phyloP scores from a whole-genome alignment of 1,284 basidiomycete species.

The Ceratobasidium sp. region DNA sequence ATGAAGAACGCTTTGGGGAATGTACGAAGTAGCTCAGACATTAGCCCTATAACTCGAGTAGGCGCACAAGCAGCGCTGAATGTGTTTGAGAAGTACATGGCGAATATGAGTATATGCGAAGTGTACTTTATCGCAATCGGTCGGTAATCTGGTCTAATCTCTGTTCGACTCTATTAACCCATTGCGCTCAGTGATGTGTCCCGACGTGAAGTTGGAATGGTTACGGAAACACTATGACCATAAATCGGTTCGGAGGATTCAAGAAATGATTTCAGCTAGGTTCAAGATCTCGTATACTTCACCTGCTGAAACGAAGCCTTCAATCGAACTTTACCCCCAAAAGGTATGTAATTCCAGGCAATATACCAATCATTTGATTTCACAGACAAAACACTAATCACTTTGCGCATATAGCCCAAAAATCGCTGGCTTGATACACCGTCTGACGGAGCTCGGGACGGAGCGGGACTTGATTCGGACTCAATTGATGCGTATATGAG shows the following conservation, averaged over 20 bases:
- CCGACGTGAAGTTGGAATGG: constrained; percentile 13
- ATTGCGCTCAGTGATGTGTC: constrained; percentile 5
- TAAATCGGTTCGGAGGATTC: background rate
- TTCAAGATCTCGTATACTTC: background rate
- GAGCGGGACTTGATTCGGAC: too few relatives aligned
- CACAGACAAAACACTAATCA: too few relatives aligned
- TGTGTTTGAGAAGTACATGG: constrained; percentile 36
- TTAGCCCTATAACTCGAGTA: constrained; percentile 9
- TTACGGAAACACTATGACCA: background rate
- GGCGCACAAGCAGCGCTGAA: constrained; percentile 27
- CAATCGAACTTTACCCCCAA: too few relatives aligned
- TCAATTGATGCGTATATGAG: constrained; percentile 10
- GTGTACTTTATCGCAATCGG: constrained; percentile 23
- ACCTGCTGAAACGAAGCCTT: too few relatives aligned
- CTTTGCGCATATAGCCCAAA: too few relatives aligned
- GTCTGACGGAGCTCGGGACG: too few relatives aligned
- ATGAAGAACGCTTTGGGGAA: background rate
- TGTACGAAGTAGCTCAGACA: constrained; percentile 2
- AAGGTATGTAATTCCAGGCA: too few relatives aligned
- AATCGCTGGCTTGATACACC: too few relatives aligned
- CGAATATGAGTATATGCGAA: constrained; percentile 37
- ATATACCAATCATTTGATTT: too few relatives aligned
- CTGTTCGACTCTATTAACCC: background rate
- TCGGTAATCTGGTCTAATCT: background rate
- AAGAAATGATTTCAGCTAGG: constrained; percentile 1